phyloP scores from a whole-genome alignment of 2,329 filamentous ascomycete species.

The Colletotrichum sp. region DNA sequence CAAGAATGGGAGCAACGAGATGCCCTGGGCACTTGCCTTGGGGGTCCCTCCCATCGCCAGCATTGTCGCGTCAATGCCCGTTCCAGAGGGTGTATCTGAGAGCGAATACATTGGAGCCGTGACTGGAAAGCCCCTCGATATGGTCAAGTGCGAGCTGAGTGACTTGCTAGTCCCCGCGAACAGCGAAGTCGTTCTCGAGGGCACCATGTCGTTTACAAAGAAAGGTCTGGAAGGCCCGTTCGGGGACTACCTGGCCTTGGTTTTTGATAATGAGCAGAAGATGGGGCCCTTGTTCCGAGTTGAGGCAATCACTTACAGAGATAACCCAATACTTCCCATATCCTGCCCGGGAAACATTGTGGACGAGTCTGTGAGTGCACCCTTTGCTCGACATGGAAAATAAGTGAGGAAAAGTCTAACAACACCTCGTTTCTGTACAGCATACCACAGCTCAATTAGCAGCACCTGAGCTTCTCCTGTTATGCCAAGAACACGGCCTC shows the following conservation, averaged over 20 bases:
- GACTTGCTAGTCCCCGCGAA: constrained; percentile 52
- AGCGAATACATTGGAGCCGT: constrained; percentile 53
- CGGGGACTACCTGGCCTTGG: constrained; percentile 41
- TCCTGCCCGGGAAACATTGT: constrained; percentile 41
- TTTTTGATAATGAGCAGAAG: background rate
- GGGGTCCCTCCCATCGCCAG: constrained; percentile 55
- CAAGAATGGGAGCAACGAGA: constrained; percentile 41
- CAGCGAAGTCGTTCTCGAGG: constrained; percentile 56
- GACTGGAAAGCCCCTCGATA: constrained; percentile 45
- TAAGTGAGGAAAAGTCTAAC: background rate
- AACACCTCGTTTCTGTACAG: background rate
- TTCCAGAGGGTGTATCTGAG: constrained; percentile 53
- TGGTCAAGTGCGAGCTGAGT: constrained; percentile 58
- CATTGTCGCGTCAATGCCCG: constrained; percentile 52
- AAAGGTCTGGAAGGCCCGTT: constrained; percentile 51
- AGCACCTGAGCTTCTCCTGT: background rate
- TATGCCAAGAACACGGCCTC: background rate
- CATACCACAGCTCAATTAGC: background rate
- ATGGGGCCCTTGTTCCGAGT: constrained; percentile 45
- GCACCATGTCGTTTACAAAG: constrained; percentile 48
- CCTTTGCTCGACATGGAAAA: constrained; percentile 39
- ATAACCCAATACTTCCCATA: constrained; percentile 51
- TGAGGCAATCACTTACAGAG: constrained; percentile 50
- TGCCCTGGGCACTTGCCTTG: constrained; percentile 51
- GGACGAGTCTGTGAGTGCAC: background rate